Conservation (phyloP, 106 monocot genomes). For the Vanilla planifolia region DNA sequence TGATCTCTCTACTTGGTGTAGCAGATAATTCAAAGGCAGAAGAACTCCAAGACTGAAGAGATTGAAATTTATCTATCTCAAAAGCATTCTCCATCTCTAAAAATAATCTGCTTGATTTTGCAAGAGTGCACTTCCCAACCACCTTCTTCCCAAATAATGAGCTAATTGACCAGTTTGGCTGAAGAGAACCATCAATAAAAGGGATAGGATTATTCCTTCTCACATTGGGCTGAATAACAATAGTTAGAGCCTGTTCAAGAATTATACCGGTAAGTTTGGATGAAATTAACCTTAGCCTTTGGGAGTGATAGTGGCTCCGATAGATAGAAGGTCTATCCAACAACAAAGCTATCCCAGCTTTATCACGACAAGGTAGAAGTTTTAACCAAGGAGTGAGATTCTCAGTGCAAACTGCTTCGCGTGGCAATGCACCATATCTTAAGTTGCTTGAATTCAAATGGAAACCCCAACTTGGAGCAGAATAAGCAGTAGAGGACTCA, state of each 20-base stretch:
- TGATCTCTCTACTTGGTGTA: conserved; percentile 40
- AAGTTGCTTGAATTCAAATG: conserved; percentile 41
- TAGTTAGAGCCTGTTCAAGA: conserved; percentile 68
- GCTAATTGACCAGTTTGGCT: conserved; percentile 81
- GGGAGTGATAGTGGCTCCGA: conserved; percentile 83
- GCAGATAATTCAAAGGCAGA: conserved; percentile 42
- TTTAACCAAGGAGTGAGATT: conserved; percentile 99
- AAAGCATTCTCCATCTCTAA: conserved; percentile 61
- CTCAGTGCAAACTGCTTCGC: conserved; percentile 97
- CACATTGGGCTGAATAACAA: conserved; percentile 60
- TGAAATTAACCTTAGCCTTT: conserved; percentile 59
- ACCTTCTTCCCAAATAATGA: conserved; percentile 69
- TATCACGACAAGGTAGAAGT: conserved; percentile 93
- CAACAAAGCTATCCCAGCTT: conserved; percentile 79
- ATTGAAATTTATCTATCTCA: conserved; percentile 35
- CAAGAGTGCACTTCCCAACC: conserved; percentile 51
- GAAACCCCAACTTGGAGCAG: conserved; percentile 72
- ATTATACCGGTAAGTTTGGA: conserved; percentile 42
- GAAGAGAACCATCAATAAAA: conserved; percentile 28
- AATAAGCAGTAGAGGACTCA: conserved; percentile 70
- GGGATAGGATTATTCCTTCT: conserved; percentile 1
- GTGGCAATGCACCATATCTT: conserved; percentile 88
- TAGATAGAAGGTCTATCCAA: conserved; percentile 91
- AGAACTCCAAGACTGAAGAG: conserved; percentile 28
- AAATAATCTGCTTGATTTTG: conserved; percentile 67